Evolutionary conservation across 2,329 filamentous ascomycete species (phyloP).

Genomic region (Trichoderma guizhouense): DNA sequence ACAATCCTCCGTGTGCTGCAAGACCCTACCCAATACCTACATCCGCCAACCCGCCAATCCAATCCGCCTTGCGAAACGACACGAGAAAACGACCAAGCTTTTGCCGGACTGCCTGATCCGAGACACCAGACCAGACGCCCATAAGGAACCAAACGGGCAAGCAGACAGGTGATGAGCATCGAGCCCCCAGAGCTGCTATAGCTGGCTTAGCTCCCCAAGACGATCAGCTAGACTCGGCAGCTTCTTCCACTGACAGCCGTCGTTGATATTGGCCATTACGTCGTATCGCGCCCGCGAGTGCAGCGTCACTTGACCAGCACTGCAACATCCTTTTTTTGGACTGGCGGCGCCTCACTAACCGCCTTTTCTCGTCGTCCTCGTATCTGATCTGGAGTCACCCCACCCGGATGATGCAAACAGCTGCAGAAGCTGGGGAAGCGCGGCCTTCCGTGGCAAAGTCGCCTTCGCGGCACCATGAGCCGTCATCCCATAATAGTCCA

Average conservation of each 20-base stretch:
- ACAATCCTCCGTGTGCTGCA: background rate
- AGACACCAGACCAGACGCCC: background rate
- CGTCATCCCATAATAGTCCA: constrained; percentile 1
- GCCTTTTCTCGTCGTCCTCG: constrained; percentile 11
- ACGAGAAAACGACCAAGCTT: background rate
- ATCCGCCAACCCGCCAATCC: background rate
- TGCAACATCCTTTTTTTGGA: constrained; percentile 17
- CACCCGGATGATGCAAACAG: constrained; percentile 17
- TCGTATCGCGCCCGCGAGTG: constrained; percentile 13
- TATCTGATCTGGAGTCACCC: constrained; percentile 17
- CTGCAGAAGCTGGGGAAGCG: constrained; percentile 16
- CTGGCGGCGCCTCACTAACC: constrained; percentile 14
- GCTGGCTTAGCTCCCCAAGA: constrained; percentile 1
- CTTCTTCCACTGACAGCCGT: background rate
- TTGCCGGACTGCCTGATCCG: background rate
- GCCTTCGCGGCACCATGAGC: constrained; percentile 7
- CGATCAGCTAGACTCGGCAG: background rate
- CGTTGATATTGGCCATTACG: constrained; percentile 1
- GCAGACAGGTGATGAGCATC: background rate
- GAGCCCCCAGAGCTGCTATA: background rate
- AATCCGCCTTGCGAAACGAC: background rate
- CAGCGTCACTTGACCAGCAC: constrained; percentile 18
- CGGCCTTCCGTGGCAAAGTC: constrained; percentile 10
- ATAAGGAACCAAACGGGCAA: background rate
- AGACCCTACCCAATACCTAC: background rate